Base-by-base conservation (phyloP, 768 basidiomycete species). In the Mycena indigotica region DNA sequence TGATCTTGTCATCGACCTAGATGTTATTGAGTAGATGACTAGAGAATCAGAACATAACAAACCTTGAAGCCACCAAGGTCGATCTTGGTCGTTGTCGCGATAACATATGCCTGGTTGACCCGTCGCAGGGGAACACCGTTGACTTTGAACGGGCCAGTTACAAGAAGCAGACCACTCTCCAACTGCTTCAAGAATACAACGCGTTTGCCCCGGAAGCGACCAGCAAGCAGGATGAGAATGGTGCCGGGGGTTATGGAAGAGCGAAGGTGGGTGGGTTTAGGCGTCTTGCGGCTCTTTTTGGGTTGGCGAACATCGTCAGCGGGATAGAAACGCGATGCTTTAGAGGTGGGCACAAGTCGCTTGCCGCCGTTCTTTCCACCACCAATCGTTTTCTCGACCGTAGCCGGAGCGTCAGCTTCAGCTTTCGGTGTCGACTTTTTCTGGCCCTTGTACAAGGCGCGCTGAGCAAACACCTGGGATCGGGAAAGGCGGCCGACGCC, bases 101-200 rank as follows among this genome's bases (percentile, higher is more conserved):
- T 98, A 61, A 95, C 94, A 73, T 99, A 99, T 54, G 97, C 94
- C 81, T 98, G 96, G 82, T 95, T 96, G 59, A 99, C 95, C 74
- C 97, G 87, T 74, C 95, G 85, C 73, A 99, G 84, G 66, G 97
- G 97, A 45, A 99, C 96, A 73, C 97, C 97, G 77, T 99, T 99
- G 74, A 98, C 74, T 84, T 94, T 96, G 86, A 86, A 98, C 48
- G 97, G 97, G 55, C 97, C 97, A 35, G 95, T 94, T 67, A 99
- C 94, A 76, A 99, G 82, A 69, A 99, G 77, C 70, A 99, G 77
- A 53, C 97, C 97, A 61, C 89, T 89, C 67, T 84, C 83, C 73
- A 98, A 78, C 81, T 95, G 94, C 85, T 97, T 97, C 80, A 99
- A 80, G 79, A 93, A 96, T 56, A 99, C 95, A 64, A 99, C 97